phyloP scores from a whole-genome alignment of 23 red algal species.

The Gracilariopsis chorda region DNA sequence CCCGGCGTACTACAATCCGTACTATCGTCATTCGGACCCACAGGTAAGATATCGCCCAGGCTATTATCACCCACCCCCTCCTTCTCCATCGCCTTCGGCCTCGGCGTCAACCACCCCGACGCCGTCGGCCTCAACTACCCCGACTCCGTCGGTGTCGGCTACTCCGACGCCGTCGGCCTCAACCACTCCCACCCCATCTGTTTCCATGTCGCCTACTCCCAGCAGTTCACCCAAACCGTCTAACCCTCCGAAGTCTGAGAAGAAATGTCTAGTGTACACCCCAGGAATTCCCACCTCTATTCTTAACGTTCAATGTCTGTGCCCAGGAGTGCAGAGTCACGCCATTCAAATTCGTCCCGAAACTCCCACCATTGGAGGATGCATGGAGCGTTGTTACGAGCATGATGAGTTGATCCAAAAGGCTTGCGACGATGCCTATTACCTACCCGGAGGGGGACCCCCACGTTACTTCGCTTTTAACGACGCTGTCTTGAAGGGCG shows the following conservation, averaged over 20 bases:
- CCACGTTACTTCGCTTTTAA: conserved; percentile 23
- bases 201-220: not conserved
- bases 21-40: too few species aligned
- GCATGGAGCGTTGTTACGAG: not conserved
- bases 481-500: not conserved
- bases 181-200: not conserved
- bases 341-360: not conserved
- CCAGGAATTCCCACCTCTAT: not conserved
- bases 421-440: not conserved
- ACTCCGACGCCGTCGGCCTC: not conserved
- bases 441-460: conserved; percentile 3
- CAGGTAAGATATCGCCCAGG: too few species aligned
- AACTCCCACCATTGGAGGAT: conserved; percentile 11
- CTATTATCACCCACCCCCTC: too few species aligned
- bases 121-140: too few species aligned
- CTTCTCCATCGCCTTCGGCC: too few species aligned
- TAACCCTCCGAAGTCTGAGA: not conserved
- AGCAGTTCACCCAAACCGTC: not conserved
- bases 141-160: not conserved
- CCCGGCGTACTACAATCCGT: too few species aligned
- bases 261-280: not conserved
- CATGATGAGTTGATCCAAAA: conserved; percentile 3
- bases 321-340: not conserved
- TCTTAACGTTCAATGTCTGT: not conserved
- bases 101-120: too few species aligned